Evolutionary conservation across 768 basidiomycete genomes (phyloP), one percentile per base, ranked within the genome.

Genomic region (Strobilomyces dryophilus): DNA sequence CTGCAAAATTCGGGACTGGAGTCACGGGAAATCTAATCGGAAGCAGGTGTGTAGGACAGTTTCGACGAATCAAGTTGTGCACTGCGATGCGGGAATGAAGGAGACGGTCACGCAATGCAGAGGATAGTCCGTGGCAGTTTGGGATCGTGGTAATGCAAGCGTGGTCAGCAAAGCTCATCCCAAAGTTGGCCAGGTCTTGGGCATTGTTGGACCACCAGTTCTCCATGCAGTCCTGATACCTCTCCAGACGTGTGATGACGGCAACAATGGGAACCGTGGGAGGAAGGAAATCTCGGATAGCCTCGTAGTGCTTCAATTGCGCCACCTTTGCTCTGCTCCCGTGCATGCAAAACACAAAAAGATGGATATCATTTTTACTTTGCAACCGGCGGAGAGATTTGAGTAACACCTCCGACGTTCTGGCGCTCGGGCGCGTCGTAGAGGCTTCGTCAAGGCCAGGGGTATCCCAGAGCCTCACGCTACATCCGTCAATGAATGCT

Each of bases 291-390:
- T 29, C 31, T 27, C 53, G 45, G 6, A 65, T 44, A 5, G 36
- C 44, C 17, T 55, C 31, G 34, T 65, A 60, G 43, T 56, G 55
- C 14, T 55, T 64, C 55, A 57, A 32, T 20, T 56, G 43, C n/a
- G 54, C 55, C 0, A 24, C 34, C 36, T 49, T 65, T 24, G 62
- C 65, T 47, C 65, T 57, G 15, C 31, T 53, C 35, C 55, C 57
- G 18, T 56, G 52, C 50, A 65, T 49, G 45, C 64, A 65, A 36
- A 60, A 62, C 0, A 67, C 14, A 29, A 65, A 47, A 41, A 64
- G 65, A 44, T 60, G 55, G 3, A 65, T 50, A 2, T 45, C 49
- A 8, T 50, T 48, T 1, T 45, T 47, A 18, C 31, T 24, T 36
- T 47, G 42, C 4, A 67, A 31, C 5, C 21, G 40, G 14, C 41